phyloP scores from a whole-genome alignment of 2,329 filamentous ascomycete genomes.

The Calonectria ilicicola region DNA sequence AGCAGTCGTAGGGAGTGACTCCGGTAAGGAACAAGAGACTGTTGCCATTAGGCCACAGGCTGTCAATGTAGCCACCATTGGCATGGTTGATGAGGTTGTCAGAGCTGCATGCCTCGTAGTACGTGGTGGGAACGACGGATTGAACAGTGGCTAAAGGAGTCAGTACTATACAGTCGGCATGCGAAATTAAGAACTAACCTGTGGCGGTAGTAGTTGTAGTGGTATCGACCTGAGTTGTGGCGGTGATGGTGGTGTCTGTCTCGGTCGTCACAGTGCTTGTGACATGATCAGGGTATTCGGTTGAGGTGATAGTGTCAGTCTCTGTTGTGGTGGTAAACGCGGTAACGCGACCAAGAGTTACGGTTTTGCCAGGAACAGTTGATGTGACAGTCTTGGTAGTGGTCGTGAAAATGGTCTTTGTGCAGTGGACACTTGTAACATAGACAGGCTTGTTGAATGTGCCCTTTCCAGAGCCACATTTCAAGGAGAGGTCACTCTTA shows the following conservation, averaged over 20 bases:
- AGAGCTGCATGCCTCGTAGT: neutral
- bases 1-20: neutral
- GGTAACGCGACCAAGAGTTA: neutral
- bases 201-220: neutral
- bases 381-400: neutral
- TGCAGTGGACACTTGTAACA: neutral
- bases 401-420: neutral
- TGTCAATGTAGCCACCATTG: neutral
- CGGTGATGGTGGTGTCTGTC: neutral
- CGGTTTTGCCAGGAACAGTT: neutral
- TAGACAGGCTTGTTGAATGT: neutral
- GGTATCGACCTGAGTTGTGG: neutral
- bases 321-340: neutral
- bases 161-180: neutral
- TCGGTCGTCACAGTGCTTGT: neutral
- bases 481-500: neutral
- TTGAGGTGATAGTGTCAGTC: neutral
- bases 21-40: neutral
- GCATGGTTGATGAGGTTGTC: slow-evolving; percentile 1
- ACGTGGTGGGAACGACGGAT: neutral
- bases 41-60: neutral
- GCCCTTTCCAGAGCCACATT: neutral
- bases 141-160: neutral
- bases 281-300: neutral
- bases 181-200: neutral